Evolutionary conservation across 148 eudicot genomes (phyloP), one percentile per base, ranked within the genome.

Genomic region (Silene conica): DNA sequence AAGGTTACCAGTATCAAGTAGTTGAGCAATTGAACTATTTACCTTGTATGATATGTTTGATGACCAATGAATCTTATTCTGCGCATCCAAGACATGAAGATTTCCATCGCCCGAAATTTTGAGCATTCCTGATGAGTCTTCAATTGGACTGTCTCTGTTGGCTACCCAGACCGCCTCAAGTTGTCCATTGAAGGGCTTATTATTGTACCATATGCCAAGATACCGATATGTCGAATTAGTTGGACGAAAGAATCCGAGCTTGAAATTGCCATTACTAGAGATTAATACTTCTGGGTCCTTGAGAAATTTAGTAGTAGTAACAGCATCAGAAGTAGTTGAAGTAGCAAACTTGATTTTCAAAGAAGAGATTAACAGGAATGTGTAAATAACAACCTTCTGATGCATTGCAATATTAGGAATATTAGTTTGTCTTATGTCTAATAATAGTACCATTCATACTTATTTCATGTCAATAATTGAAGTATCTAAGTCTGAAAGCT

Each of bases 151-250:
- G 10, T 79, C 81, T 54, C 86, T 77, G 62, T 87, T 87, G n/a
- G 86, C 88, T 16, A 87, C 90, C 90, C 86, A 87, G 2, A 75
- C 69, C 5, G 82, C 74, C 26, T 79, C 78, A 22, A 69, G 26
- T 6, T n/a, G 6, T 43, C 14, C 69, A n/a, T 41, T 9, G 1
- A 20, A n/a, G 52, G 43, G 12, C 50, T 66, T 66, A 0, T 34
- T 38, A 11, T n/a, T 66, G 52, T n/a, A 66, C 69, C 69, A 82
- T 8, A 87, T 81, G 13, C 86, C 88, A 3, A 87, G 50, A 69
- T 85, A 87, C 2, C 86, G 75, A 28, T 67, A 64, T 11, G 41
- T 77, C 1, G 81, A 70, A 16, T 82, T 84, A 1, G 2, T 54
- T 15, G 86, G 87, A 54, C 76, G 71, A 63, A 84, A 87, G 66